phyloP scores from a whole-genome alignment of 2,329 filamentous ascomycete species.

The Septoria petroselini region DNA sequence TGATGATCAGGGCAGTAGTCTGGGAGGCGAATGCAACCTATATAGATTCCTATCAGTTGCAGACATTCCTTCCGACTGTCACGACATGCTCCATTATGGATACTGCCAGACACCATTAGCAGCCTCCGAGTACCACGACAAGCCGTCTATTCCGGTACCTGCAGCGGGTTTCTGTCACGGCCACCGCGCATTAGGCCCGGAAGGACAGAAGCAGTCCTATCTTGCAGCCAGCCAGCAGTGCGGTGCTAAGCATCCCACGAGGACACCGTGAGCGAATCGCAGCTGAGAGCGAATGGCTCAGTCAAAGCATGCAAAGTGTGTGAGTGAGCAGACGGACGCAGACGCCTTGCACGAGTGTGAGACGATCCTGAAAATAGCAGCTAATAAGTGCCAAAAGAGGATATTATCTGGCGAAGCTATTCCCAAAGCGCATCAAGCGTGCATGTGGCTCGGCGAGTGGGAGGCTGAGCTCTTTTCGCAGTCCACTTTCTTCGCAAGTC shows the following conservation, averaged over 20 bases:
- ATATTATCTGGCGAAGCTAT: not conserved
- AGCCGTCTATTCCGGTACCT: constrained; percentile 23
- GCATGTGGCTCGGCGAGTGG: not conserved
- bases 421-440: no score
- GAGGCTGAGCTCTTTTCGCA: not conserved
- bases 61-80: not conserved
- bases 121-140: constrained; percentile 3
- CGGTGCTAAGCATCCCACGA: constrained; percentile 15
- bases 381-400: constrained; percentile 6
- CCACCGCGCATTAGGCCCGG: constrained; percentile 13
- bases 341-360: constrained; percentile 5
- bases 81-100: constrained; percentile 1
- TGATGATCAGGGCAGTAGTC: constrained; percentile 15
- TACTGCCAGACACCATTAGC: not conserved
- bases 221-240: constrained; percentile 19
- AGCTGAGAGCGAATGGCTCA: not conserved
- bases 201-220: constrained; percentile 4
- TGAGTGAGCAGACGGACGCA: not conserved
- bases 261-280: constrained; percentile 1
- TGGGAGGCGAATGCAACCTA: constrained; percentile 10
- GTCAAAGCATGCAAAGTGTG: constrained; percentile 4
- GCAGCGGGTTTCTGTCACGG: constrained; percentile 18
- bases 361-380: constrained; percentile 7
- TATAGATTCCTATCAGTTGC: constrained; percentile 17
- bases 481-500: no score